Percentiles rank a stretch among this genome's conserved stretches.
These are phyloP conservation scores for Xylariomycetidae sp. DNA, from an alignment of 2,329 filamentous ascomycete species.

Conservation along the genomic window DNA sequence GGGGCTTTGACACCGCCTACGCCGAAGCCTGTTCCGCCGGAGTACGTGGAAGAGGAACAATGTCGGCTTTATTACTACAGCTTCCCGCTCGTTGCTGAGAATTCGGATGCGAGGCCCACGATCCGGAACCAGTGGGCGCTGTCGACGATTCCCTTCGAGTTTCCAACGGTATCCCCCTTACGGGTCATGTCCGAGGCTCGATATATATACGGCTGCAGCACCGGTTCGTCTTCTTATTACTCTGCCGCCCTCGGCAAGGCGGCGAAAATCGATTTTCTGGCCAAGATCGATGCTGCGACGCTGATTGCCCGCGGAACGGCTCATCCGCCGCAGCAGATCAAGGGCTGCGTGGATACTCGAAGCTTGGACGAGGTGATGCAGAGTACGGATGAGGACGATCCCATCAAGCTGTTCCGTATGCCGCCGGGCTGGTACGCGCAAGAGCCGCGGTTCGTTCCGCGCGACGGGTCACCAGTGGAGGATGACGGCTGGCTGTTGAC, in stretches of 20 bases:
- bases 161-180: conserved; percentile 52
- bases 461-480: conserved; percentile 36
- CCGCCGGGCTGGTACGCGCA: conserved; percentile 58
- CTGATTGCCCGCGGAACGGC: conserved; percentile 48
- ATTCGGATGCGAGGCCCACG: conserved; percentile 13
- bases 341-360: conserved; percentile 57
- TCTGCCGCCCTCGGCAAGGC: conserved; percentile 56
- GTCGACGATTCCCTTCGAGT: conserved; percentile 61
- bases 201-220: conserved; percentile 64
- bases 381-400: conserved; percentile 39
- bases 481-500: conserved; percentile 63
- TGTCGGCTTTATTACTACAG: conserved; percentile 65
- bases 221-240: conserved; percentile 46
- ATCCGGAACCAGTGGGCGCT: conserved; percentile 61
- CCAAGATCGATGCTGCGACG: conserved; percentile 51
- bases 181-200: conserved; percentile 50
- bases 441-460: conserved; percentile 59
- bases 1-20: conserved; percentile 54
- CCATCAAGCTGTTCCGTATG: conserved; percentile 56
- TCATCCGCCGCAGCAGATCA: conserved; percentile 41
- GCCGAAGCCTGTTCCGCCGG: conserved; percentile 27
- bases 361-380: conserved; percentile 45
- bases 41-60: conserved; percentile 53
- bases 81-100: conserved; percentile 40
- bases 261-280: conserved; percentile 60